A percentile compares a stretch with the other conserved stretches of the same genome.
Evolutionary conservation across 2,329 filamentous ascomycete genomes (phyloP).

Genomic region (Cryoendolithus antarcticus): DNA sequence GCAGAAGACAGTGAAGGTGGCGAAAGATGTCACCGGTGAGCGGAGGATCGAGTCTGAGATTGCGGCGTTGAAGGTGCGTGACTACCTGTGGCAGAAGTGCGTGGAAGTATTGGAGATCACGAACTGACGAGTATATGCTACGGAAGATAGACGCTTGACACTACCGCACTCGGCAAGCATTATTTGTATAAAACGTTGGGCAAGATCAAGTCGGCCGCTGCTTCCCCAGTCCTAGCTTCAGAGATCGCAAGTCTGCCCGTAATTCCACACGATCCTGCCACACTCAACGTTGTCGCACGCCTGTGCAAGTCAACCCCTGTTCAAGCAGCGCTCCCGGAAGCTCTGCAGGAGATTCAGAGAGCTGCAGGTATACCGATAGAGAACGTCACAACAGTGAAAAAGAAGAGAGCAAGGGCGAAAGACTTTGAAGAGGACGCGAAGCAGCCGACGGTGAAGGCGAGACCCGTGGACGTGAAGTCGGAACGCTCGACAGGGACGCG

Average conservation of each 20-base stretch:
- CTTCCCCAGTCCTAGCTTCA: conserved; percentile 35
- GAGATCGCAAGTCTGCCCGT: conserved; percentile 27
- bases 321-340: conserved; percentile 39
- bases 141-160: conserved; percentile 35
- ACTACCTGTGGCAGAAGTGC: neutral
- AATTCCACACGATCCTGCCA: conserved; percentile 31
- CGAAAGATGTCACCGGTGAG: conserved; percentile 36
- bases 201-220: conserved; percentile 45
- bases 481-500: conserved; percentile 4
- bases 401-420: conserved; percentile 18
- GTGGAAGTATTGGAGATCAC: neutral
- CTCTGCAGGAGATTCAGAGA: conserved; percentile 29
- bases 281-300: conserved; percentile 46
- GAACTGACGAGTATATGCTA: neutral
- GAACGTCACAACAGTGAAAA: conserved; percentile 7
- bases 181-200: conserved; percentile 45
- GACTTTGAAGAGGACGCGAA: too few species aligned
- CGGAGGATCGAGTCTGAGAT: conserved; percentile 53
- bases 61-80: conserved; percentile 41
- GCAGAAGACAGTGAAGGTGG: conserved; percentile 40
- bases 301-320: conserved; percentile 49
- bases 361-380: conserved; percentile 23
- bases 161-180: conserved; percentile 36
- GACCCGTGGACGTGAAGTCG: too few species aligned
- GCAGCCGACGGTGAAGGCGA: too few species aligned